phyloP scores from a whole-genome alignment of 306 rosid genomes.

The Mimosa bimucronata region DNA sequence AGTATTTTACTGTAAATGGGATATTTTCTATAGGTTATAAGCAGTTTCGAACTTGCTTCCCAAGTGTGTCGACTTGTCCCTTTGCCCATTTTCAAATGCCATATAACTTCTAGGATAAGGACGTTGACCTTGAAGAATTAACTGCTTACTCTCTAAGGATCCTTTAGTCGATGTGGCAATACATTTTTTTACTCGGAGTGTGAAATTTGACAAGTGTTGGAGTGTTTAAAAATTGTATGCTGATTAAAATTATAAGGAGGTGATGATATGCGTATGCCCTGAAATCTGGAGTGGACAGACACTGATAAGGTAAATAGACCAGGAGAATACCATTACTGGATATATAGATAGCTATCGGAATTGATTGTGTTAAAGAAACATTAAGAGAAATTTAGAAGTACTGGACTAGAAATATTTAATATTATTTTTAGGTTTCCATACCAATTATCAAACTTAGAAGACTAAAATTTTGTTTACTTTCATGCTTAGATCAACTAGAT shows the following conservation, averaged over 20 bases:
- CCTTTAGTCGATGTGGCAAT: conserved; percentile 6
- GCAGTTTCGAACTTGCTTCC: not conserved
- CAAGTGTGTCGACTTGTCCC: conserved; percentile 22
- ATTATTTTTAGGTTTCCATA: too few species aligned
- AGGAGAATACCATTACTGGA: too few species aligned
- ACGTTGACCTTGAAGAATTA: not conserved
- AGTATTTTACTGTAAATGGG: not conserved
- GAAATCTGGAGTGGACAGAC: too few species aligned
- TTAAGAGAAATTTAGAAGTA: too few species aligned
- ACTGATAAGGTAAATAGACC: too few species aligned
- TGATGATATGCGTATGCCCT: too few species aligned
- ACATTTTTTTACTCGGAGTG: not conserved
- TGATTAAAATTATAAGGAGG: not conserved
- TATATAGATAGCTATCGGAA: too few species aligned
- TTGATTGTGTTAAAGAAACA: too few species aligned
- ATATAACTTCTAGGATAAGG: not conserved
- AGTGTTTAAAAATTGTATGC: not conserved
- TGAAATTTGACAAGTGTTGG: not conserved
- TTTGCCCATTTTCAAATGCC: not conserved
- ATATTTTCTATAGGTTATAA: not conserved
- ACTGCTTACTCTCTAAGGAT: not conserved
- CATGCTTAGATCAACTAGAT: too few species aligned
- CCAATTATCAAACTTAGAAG: too few species aligned
- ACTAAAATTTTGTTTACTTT: too few species aligned
- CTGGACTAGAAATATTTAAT: too few species aligned